Base-by-base conservation (phyloP, 1,139 yeast species). In the Ashbya aceris region DNA sequence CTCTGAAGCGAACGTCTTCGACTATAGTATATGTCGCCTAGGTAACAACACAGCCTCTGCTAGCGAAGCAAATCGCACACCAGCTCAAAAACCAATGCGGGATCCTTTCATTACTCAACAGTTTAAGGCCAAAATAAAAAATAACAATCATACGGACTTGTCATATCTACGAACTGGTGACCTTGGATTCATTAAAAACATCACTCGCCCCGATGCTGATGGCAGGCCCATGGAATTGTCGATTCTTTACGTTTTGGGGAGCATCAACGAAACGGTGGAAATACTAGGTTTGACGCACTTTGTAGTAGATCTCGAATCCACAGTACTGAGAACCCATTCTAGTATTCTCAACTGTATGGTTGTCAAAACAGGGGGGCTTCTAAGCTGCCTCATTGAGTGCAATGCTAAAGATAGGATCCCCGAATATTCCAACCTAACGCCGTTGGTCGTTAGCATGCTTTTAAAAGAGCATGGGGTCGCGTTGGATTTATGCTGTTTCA, bases 211-310 rank as follows among this genome's bases (percentile, higher is more conserved):
- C 7, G 72, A 71, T 34, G 54, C 56, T 8, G 63, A 66, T 14
- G 74, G 73, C 4, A 64, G 66, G 2, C 62, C 68, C 4, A 65
- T 75, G 14, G 82, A 77, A 40, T 65, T 86, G 63, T 96, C 87
- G 55, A 81, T 95, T 7, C 67, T 91, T 40, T 91, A 83, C 60
- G 87, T 87, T 8, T 65, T 91, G 39, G 98, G 98, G 0, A 73
- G 79, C 43, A 81, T 93, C 38, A 79, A 87, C 6, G 94, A 84
- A 51, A 87, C 97, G 0, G 82, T 91, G 64, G 99, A 91, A 58
- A 80, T 83, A 2, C 72, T 85, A 67, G 99, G 99, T 0, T 67
- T 91, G 50, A 89, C 85, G 55, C 95, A 86, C 61, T 91, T 91
- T 69, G 95, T 95, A 1, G 66, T 72, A 29, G 97, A 89, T 60